Percentiles rank a stretch among this genome's conserved stretches.
phyloP scores from a whole-genome alignment of 495 filamentous ascomycete species.

The Penicillium alfredii region DNA sequence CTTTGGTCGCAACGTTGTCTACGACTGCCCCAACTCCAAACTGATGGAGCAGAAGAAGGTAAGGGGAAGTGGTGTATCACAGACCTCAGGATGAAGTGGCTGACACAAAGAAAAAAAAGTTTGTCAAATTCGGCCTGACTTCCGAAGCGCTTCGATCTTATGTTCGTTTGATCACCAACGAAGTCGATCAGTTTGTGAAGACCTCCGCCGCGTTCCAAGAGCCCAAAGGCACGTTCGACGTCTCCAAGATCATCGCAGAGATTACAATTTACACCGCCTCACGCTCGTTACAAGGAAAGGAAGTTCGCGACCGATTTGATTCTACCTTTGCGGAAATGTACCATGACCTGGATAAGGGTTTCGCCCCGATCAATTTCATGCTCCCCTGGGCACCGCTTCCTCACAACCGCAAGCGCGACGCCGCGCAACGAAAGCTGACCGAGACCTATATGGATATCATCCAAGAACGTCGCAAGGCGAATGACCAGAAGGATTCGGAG shows the following conservation, averaged over 20 bases:
- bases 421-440: conserved; percentile 52
- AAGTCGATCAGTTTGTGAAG: conserved; percentile 48
- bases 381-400: conserved; percentile 57
- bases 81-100: not conserved
- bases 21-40: conserved; percentile 60
- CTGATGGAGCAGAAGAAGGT: conserved; percentile 69
- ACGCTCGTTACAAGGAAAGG: conserved; percentile 57
- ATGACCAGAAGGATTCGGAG: conserved; percentile 47
- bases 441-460: conserved; percentile 57
- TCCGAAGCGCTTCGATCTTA: conserved; percentile 58
- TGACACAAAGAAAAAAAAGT: conserved; percentile 36
- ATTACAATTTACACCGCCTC: conserved; percentile 64
- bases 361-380: conserved; percentile 62
- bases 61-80: not conserved
- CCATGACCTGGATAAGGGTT: conserved; percentile 62
- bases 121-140: conserved; percentile 61
- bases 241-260: conserved; percentile 51
- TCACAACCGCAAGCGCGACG: conserved; percentile 55
- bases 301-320: conserved; percentile 57
- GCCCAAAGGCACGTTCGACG: conserved; percentile 44
- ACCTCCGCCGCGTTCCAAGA: conserved; percentile 41
- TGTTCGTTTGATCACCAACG: conserved; percentile 49
- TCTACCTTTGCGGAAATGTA: conserved; percentile 58
- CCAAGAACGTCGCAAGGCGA: conserved; percentile 42
- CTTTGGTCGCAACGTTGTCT: conserved; percentile 59